phyloP scores from a whole-genome alignment of 2,329 filamentous ascomycete genomes.

The Paecilomyces fulvus region DNA sequence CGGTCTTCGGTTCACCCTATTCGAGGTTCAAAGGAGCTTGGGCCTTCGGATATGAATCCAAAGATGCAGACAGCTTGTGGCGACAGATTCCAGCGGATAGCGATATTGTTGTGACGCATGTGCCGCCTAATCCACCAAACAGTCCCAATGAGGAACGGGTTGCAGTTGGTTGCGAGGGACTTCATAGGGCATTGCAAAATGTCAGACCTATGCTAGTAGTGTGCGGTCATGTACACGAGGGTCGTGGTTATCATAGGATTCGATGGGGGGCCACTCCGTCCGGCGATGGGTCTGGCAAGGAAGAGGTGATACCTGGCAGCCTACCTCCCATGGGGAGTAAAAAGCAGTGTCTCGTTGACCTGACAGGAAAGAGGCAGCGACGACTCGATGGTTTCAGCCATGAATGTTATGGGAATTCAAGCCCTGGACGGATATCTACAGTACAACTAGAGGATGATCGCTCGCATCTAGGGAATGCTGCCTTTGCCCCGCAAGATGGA shows the following conservation, averaged over 20 bases:
- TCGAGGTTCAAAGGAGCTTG: slow-evolving; percentile 41
- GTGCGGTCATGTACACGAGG: slow-evolving; percentile 54
- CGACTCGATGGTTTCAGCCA: slow-evolving; percentile 24
- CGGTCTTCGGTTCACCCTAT: slow-evolving; percentile 52
- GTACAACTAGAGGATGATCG: slow-evolving; percentile 6
- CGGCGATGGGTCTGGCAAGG: slow-evolving; percentile 2
- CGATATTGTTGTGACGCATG: slow-evolving; percentile 51
- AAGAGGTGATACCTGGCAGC: slow-evolving; percentile 11
- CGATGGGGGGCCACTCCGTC: slow-evolving; percentile 31
- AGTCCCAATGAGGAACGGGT: slow-evolving; percentile 29
- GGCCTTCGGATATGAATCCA: slow-evolving; percentile 47
- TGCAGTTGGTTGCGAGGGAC: slow-evolving; percentile 41
- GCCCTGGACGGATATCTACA: too few relatives aligned
- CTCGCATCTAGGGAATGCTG: slow-evolving; percentile 10
- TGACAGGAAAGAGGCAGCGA: slow-evolving; percentile 36
- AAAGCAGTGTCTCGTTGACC: slow-evolving; percentile 47
- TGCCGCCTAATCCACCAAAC: slow-evolving; percentile 43
- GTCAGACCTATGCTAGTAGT: slow-evolving; percentile 45
- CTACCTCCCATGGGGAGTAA: slow-evolving; percentile 41
- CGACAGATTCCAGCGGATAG: slow-evolving; percentile 40
- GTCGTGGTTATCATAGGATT: slow-evolving; percentile 45
- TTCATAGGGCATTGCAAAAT: slow-evolving; percentile 37
- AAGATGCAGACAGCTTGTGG: slow-evolving; percentile 40
- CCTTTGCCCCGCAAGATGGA: slow-evolving; percentile 4
- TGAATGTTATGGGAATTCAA: slow-evolving; percentile 1